Evolutionary conservation across 169 alveolate species (phyloP).

Genomic region (Eimeria maxima): DNA sequence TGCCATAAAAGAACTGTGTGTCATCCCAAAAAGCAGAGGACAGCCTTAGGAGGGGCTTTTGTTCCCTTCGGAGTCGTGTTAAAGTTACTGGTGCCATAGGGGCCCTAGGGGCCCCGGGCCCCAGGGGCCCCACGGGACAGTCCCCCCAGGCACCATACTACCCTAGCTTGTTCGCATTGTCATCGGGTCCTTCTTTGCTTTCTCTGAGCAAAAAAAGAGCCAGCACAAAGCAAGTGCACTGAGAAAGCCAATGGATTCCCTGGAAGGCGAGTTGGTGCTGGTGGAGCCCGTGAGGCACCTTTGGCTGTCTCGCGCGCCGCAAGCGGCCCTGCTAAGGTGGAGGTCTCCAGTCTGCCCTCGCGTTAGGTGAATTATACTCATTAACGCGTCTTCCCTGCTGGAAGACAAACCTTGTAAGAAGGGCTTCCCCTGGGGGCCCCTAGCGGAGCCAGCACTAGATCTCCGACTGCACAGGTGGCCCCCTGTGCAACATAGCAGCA

Average conservation of each 20-base stretch:
- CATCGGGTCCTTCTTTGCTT: neutral
- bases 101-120: neutral
- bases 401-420: neutral
- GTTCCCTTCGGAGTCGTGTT: neutral
- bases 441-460: neutral
- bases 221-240: neutral
- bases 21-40: neutral
- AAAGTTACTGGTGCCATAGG: neutral
- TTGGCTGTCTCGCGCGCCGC: neutral
- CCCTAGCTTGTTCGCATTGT: neutral
- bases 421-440: neutral
- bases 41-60: neutral
- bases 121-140: neutral
- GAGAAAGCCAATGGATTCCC: neutral
- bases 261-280: slow-evolving; percentile 13
- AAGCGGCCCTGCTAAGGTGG: neutral
- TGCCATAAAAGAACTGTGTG: neutral
- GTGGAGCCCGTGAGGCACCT: neutral
- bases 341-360: neutral
- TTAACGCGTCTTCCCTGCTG: neutral
- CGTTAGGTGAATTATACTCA: neutral
- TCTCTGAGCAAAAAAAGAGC: neutral
- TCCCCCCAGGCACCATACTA: neutral
- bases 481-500: neutral
- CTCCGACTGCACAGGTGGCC: neutral